A percentile compares a stretch with the other conserved stretches of the same genome.
Conservation (phyloP, 306 rosid genomes). For the Mimosa bimucronata region DNA sequence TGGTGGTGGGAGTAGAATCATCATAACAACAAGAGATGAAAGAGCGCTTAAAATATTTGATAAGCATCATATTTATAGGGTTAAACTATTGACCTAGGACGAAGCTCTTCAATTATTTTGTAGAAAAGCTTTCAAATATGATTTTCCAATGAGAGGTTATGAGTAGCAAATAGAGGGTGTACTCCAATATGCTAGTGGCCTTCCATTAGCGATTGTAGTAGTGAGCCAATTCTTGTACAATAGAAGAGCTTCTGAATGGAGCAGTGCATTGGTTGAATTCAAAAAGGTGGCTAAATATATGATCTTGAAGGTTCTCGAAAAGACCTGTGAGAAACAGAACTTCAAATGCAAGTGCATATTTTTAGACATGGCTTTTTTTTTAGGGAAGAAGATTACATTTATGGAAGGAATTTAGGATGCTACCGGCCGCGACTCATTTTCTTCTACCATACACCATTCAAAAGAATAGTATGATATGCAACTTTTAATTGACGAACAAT, state of each 20-base stretch:
- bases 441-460: no score
- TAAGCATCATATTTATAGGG: background rate
- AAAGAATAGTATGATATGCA: no score
- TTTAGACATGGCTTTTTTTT: background rate
- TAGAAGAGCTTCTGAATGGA: no score
- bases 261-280: no score
- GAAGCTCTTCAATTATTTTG: no score
- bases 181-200: no score
- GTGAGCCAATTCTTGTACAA: no score
- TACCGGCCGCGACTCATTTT: no score
- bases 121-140: background rate
- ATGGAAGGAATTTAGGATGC: background rate
- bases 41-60: background rate
- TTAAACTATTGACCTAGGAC: background rate
- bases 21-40: background rate
- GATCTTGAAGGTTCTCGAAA: background rate
- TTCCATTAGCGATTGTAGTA: no score
- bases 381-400: background rate
- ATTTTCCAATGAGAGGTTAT: background rate
- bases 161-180: no score
- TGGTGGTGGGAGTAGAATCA: background rate
- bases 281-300: background rate
- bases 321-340: background rate
- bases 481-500: no score
- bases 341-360: rapidly evolving